phyloP scores from a whole-genome alignment of 1,284 basidiomycete species.

The Rhizoctonia solani region DNA sequence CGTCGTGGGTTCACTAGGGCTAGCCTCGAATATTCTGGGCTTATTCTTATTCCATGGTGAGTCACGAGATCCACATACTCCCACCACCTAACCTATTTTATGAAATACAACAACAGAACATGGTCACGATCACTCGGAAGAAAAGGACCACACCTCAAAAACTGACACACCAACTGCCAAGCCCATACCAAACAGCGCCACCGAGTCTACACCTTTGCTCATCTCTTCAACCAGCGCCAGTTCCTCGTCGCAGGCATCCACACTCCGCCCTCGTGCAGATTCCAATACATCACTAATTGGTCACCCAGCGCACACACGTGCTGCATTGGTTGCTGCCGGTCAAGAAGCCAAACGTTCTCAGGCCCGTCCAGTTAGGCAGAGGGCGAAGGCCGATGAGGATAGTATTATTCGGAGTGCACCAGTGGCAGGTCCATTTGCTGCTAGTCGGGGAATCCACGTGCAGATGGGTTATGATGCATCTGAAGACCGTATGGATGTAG shows the following conservation, averaged over 20 bases:
- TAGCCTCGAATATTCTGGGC: slow-evolving; percentile 91
- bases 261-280: slow-evolving; percentile 49
- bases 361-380: slow-evolving; percentile 6
- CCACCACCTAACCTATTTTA: neutral
- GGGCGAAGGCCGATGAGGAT: slow-evolving; percentile 17
- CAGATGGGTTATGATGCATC: slow-evolving; percentile 6
- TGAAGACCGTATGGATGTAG: neutral
- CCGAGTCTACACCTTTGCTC: slow-evolving; percentile 36
- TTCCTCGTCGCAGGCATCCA: slow-evolving; percentile 10
- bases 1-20: slow-evolving; percentile 85
- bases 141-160: slow-evolving; percentile 22
- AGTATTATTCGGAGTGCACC: slow-evolving; percentile 33
- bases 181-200: slow-evolving; percentile 42
- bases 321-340: slow-evolving; percentile 85
- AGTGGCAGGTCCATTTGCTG: slow-evolving; percentile 19
- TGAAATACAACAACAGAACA: slow-evolving; percentile 58
- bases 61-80: slow-evolving; percentile 45
- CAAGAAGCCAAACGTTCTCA: slow-evolving; percentile 53
- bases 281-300: slow-evolving; percentile 71
- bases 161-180: slow-evolving; percentile 38
- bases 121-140: slow-evolving; percentile 54
- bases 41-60: slow-evolving; percentile 93
- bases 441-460: slow-evolving; percentile 2
- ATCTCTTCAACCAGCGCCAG: neutral
- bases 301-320: slow-evolving; percentile 88